Evolutionary conservation across 2,329 filamentous ascomycete genomes (phyloP).

Genomic region (Exophiala phaeomuriformis): DNA sequence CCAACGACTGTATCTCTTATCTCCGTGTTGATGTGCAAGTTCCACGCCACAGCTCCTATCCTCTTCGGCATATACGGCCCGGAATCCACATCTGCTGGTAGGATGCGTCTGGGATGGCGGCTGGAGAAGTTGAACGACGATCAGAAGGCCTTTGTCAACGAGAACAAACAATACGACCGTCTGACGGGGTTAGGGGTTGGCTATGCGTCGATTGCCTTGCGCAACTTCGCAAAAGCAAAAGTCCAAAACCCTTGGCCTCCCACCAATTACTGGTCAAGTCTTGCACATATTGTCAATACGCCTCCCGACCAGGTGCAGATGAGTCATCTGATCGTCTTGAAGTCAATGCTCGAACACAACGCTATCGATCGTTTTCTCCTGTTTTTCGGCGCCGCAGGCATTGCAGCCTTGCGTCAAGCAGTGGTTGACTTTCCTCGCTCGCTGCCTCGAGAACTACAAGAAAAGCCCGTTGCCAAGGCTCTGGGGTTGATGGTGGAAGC

Average conservation of each 20-base stretch:
- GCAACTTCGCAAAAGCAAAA: conserved; percentile 65
- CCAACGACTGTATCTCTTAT: conserved; percentile 59
- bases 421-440: conserved; percentile 62
- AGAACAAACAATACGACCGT: conserved; percentile 69
- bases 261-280: conserved; percentile 70
- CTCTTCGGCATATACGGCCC: conserved; percentile 75
- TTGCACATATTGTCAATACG: conserved; percentile 71
- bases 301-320: conserved; percentile 60
- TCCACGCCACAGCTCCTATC: conserved; percentile 70
- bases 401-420: conserved; percentile 63
- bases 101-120: conserved; percentile 65
- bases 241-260: conserved; percentile 70
- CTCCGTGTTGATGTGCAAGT: conserved; percentile 82
- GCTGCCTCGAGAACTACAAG: conserved; percentile 31
- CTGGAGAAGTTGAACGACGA: conserved; percentile 44
- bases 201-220: conserved; percentile 72
- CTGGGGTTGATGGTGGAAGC: conserved; percentile 32
- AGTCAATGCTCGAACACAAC: conserved; percentile 60
- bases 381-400: conserved; percentile 71
- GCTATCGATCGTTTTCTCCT: conserved; percentile 68
- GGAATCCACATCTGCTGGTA: conserved; percentile 64
- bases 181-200: conserved; percentile 80
- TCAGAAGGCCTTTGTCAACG: conserved; percentile 50
- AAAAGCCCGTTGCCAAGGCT: conserved; percentile 16
- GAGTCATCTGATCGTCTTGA: conserved; percentile 64